These are phyloP conservation scores for Dendrobium huoshanense DNA, from an alignment of 106 monocot genomes.

Conservation along the genomic window DNA sequence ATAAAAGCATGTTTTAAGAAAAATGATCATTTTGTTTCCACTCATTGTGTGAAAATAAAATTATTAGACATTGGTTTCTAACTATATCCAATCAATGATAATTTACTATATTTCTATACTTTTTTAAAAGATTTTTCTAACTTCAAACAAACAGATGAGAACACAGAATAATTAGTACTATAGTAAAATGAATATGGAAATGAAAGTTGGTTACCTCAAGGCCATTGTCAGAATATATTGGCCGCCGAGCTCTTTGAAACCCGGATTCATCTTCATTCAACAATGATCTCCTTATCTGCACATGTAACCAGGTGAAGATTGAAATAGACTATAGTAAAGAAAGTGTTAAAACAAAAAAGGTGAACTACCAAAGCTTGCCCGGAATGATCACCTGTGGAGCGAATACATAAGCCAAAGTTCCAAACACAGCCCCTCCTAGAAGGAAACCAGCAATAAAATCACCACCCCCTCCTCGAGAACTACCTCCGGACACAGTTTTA, in stretches of 20 bases:
- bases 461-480: constrained; percentile 63
- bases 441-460: constrained; percentile 84
- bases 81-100: too few species aligned
- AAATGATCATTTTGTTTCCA: too few species aligned
- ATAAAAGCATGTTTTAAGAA: too few species aligned
- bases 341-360: too few species aligned
- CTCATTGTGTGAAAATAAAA: too few species aligned
- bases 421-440: constrained; percentile 81
- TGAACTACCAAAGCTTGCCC: too few species aligned
- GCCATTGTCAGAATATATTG: constrained; percentile 72
- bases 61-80: too few species aligned
- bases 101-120: too few species aligned
- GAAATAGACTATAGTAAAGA: too few species aligned
- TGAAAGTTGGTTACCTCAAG: constrained; percentile 43
- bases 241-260: constrained; percentile 49
- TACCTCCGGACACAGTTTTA: constrained; percentile 25
- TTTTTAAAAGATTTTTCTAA: too few species aligned
- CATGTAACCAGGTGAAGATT: background rate
- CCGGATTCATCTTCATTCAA: constrained; percentile 86
- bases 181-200: background rate
- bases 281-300: constrained; percentile 71
- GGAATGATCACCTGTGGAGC: constrained; percentile 68
- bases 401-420: constrained; percentile 79
- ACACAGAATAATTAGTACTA: background rate
- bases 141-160: background rate